A percentile compares a stretch with the other conserved stretches of the same genome.
These are phyloP conservation scores for Adansonia madagascariensis DNA, from an alignment of 441 rosid species.

Conservation along the genomic window DNA sequence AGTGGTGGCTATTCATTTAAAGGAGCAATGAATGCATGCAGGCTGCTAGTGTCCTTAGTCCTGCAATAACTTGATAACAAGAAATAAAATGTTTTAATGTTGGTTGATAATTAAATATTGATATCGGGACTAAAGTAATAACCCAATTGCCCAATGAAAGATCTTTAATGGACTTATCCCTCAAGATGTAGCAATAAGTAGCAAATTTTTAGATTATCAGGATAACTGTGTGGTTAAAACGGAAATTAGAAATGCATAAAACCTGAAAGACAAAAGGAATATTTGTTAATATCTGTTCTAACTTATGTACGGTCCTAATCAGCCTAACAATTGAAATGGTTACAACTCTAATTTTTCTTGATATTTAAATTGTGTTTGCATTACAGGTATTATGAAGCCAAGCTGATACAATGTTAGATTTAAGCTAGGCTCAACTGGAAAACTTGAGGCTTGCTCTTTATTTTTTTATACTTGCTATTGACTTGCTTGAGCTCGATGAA, in stretches of 20 bases:
- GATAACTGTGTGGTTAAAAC: neutral
- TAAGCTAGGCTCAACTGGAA: neutral
- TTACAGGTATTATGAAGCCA: neutral
- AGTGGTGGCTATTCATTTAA: neutral
- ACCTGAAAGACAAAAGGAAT: neutral
- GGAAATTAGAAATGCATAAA: neutral
- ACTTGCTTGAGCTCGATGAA: neutral
- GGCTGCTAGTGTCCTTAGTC: neutral
- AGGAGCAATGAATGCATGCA: neutral
- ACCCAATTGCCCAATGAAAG: slow-evolving; percentile 4
- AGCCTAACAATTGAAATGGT: slow-evolving; percentile 1
- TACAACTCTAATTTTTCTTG: slow-evolving; percentile 3
- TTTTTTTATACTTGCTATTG: slow-evolving; percentile 40
- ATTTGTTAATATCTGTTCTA: neutral
- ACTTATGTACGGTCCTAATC: neutral
- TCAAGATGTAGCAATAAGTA: neutral
- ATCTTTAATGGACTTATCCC: neutral
- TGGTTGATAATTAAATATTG: neutral
- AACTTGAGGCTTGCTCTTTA: slow-evolving; percentile 21
- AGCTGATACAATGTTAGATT: neutral
- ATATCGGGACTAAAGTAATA: neutral
- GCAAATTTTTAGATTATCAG: neutral
- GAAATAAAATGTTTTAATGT: neutral
- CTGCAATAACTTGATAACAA: neutral
- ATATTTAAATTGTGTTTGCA: neutral